Evolutionary conservation across 108 stramenopile species (phyloP), one percentile per base, ranked within the genome.

Genomic region (Fragilariopsis cylindrus): DNA sequence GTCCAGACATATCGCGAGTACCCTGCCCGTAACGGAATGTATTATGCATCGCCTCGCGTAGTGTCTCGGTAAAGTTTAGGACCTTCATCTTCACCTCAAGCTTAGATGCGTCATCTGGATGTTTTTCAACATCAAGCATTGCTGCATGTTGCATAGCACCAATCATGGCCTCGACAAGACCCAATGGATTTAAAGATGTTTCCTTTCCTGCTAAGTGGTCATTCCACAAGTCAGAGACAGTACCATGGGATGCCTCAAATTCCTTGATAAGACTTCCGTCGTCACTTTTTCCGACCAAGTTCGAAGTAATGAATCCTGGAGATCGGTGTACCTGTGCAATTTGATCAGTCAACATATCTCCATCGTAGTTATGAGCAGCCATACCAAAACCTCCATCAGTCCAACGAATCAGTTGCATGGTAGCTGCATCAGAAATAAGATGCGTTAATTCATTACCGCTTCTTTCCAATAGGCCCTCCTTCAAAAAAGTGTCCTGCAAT

Each of bases 281-380:
- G 12, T 92, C 95, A 53, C 81, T 79, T 77, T 87, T 85, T 53
- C 98, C 98, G 46, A 98, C 94, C 57, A 98, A 79, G 82, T 98
- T 98, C 42, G 92, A 94, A 3, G 98, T 98, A 73, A 97, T 98
- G 85, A 98, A 98, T 16, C 98, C 98, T 49, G 98, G 98, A 19
- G 96, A 97, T 67, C 98, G 96, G 76, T 98, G 98, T 12, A 98
- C 94, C 83, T 98, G 98, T 3, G 98, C 98, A 83, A 98, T 92
- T 81, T 98, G 96, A 87, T 97, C 98, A 19, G 98, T 98, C 21
- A 98, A 65, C 81, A 85, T 85, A 71, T 92, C 69, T 81, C 98
- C 98, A 79, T 98, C 98, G 82, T 98, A 98, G 90, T 98, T 98
- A 87, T 98, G 98, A 42, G 98, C 94, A 7, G 96, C 93, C 96